Evolutionary conservation across 2,329 filamentous ascomycete species (phyloP).

Genomic region (Pestalotiopsis fici): DNA sequence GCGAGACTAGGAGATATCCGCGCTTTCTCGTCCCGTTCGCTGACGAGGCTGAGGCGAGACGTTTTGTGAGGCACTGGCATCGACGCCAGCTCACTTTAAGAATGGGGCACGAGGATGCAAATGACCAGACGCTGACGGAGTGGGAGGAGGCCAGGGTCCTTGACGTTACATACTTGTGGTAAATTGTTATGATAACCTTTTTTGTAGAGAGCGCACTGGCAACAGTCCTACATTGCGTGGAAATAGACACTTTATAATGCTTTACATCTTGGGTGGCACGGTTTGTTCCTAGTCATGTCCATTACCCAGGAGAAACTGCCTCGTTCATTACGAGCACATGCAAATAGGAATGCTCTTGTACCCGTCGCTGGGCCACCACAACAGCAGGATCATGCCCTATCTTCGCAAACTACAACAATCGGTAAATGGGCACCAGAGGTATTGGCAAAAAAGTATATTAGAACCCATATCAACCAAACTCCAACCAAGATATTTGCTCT

Average conservation of each 20-base stretch:
- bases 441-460: constrained; percentile 35
- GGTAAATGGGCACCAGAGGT: constrained; percentile 2
- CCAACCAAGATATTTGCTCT: constrained; percentile 45
- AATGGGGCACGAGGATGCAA: constrained; percentile 15
- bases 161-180: constrained; percentile 30
- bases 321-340: too few species aligned
- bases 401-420: not conserved
- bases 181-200: not conserved
- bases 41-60: constrained; percentile 53
- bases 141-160: constrained; percentile 28
- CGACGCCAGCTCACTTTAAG: constrained; percentile 32
- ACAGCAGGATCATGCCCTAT: not conserved
- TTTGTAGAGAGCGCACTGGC: not conserved
- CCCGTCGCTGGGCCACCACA: not conserved
- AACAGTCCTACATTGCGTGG: not conserved
- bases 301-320: too few species aligned
- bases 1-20: constrained; percentile 20
- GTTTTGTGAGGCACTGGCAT: constrained; percentile 49
- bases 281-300: too few species aligned
- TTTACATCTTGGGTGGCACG: too few species aligned
- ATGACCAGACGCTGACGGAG: constrained; percentile 11
- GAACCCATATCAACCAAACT: constrained; percentile 46
- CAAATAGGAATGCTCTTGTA: not conserved
- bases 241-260: too few species aligned
- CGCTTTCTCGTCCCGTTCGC: constrained; percentile 58